Percentiles rank a stretch among this genome's conserved stretches.
phyloP scores from a whole-genome alignment of 768 basidiomycete species.

The Xerocomellus dryophilus region DNA sequence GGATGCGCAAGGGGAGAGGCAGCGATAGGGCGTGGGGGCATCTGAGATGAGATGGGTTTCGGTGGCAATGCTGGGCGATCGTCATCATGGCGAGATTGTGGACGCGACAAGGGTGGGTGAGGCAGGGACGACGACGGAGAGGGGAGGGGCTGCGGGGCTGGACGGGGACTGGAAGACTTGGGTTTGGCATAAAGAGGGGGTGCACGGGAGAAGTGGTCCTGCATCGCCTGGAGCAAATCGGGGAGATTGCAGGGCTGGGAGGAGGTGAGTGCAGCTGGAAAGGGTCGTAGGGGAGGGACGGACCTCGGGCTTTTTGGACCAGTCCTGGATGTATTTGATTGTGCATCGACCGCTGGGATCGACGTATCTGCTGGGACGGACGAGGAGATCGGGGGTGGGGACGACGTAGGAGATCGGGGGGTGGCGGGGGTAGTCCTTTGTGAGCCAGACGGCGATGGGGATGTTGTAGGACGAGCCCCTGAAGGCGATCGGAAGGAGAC shows the following conservation, averaged over 20 bases:
- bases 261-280: not conserved
- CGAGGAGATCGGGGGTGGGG: conserved; percentile 87
- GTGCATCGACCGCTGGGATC: conserved; percentile 77
- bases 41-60: conserved; percentile 31
- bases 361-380: conserved; percentile 70
- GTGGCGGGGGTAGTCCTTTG: conserved; percentile 75
- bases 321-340: conserved; percentile 67
- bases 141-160: conserved; percentile 23
- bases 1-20: conserved; percentile 5
- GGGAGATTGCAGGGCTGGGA: conserved; percentile 73
- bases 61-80: conserved; percentile 40
- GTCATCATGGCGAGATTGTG: conserved; percentile 16
- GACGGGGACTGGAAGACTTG: conserved; percentile 30
- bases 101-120: conserved; percentile 23
- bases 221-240: conserved; percentile 72
- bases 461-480: conserved; percentile 83
- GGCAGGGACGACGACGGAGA: conserved; percentile 8
- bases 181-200: conserved; percentile 92
- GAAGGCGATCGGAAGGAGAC: conserved; percentile 85
- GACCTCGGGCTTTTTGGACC: conserved; percentile 75
- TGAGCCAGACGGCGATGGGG: conserved; percentile 85
- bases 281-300: conserved; percentile 11
- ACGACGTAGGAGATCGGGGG: conserved; percentile 90
- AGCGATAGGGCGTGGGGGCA: conserved; percentile 18
- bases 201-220: conserved; percentile 75